phyloP scores from a whole-genome alignment of 2,329 filamentous ascomycete genomes.

The Talaromyces rugulosus region DNA sequence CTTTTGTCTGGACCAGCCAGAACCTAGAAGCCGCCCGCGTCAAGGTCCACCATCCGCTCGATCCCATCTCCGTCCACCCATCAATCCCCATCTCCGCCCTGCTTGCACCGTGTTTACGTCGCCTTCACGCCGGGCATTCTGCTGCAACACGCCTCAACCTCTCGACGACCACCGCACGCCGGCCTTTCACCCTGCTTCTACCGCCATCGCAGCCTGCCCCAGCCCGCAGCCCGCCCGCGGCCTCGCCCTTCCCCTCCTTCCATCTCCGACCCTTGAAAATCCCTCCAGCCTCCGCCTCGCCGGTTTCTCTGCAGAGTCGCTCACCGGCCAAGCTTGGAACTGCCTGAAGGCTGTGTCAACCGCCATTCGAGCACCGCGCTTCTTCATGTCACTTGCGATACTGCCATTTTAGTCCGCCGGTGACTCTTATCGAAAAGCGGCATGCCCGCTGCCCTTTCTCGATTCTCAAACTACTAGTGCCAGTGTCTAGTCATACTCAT shows the following conservation, averaged over 20 bases:
- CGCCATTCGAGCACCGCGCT: neutral
- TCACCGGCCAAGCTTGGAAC: neutral
- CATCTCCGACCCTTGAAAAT: slow-evolving; percentile 8
- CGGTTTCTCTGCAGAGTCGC: slow-evolving; percentile 13
- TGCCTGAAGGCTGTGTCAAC: neutral
- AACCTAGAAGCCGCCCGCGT: slow-evolving; percentile 24
- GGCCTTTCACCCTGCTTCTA: neutral
- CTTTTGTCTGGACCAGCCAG: slow-evolving; percentile 35
- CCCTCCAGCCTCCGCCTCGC: neutral
- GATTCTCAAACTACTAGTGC: neutral
- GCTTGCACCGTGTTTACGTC: slow-evolving; percentile 13
- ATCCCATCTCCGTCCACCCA: slow-evolving; percentile 20
- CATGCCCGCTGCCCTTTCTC: slow-evolving; percentile 12
- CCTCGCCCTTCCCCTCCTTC: slow-evolving; percentile 12
- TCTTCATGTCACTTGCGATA: slow-evolving; percentile 10
- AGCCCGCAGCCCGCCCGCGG: slow-evolving; percentile 11
- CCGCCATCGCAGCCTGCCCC: slow-evolving; percentile 6
- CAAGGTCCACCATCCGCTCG: slow-evolving; percentile 22
- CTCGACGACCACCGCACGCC: neutral
- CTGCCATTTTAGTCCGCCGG: slow-evolving; percentile 1
- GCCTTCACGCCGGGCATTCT: neutral
- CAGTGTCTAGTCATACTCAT: neutral
- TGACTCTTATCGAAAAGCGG: slow-evolving; percentile 10
- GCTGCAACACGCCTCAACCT: neutral
- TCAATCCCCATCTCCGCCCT: slow-evolving; percentile 12